phyloP scores from a whole-genome alignment of 2,329 filamentous ascomycete species.

The Fusarium liriodendri region DNA sequence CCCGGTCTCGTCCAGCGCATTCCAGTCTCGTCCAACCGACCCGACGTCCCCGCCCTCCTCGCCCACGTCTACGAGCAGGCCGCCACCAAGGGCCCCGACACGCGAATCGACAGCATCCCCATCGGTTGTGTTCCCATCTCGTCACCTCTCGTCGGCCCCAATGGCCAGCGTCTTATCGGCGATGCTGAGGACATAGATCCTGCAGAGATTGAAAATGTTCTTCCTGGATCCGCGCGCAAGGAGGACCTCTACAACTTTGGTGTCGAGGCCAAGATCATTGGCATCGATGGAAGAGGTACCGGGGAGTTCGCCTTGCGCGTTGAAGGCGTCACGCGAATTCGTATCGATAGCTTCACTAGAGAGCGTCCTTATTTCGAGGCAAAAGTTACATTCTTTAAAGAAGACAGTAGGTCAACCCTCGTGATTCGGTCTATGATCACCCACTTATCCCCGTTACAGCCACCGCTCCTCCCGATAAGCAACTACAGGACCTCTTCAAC shows the following conservation, averaged over 20 bases:
- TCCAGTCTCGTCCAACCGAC: slow-evolving; percentile 80
- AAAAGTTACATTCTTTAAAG: slow-evolving; percentile 77
- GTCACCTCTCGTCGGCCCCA: slow-evolving; percentile 77
- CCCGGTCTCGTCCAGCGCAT: slow-evolving; percentile 89
- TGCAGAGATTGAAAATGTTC: slow-evolving; percentile 58
- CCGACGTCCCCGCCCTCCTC: slow-evolving; percentile 89
- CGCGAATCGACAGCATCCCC: slow-evolving; percentile 74
- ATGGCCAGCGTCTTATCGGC: slow-evolving; percentile 81
- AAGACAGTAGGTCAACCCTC: slow-evolving; percentile 66
- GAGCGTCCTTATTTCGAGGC: slow-evolving; percentile 90
- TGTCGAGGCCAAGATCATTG: slow-evolving; percentile 81
- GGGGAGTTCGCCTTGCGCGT: slow-evolving; percentile 87
- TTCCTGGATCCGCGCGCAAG: slow-evolving; percentile 70
- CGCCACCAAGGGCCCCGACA: slow-evolving; percentile 72
- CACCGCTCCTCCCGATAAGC: slow-evolving; percentile 60
- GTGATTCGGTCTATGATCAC: neutral
- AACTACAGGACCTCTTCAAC: slow-evolving; percentile 77
- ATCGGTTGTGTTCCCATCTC: slow-evolving; percentile 89
- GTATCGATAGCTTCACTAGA: slow-evolving; percentile 72
- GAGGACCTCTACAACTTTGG: slow-evolving; percentile 86
- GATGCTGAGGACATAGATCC: slow-evolving; percentile 66
- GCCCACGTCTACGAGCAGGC: slow-evolving; percentile 85
- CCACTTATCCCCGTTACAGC: slow-evolving; percentile 38
- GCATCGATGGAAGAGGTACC: slow-evolving; percentile 79
- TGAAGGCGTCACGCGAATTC: slow-evolving; percentile 83